Conservation (phyloP, 2,329 filamentous ascomycete species). For the Bipolaris zeicola region DNA sequence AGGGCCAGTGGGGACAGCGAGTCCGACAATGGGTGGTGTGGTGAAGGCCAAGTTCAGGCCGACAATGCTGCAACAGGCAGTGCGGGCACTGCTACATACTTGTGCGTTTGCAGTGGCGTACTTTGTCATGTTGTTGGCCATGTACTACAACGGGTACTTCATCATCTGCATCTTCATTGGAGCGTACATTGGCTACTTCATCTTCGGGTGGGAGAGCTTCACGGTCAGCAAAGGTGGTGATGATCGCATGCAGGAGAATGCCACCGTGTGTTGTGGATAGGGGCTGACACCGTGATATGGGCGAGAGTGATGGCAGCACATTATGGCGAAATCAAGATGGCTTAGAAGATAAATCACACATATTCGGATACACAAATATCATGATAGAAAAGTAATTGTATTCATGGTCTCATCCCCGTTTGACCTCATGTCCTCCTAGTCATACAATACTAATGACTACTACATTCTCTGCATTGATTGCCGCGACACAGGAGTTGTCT, state of each 20-base stretch:
- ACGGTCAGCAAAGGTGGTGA: slow-evolving; percentile 28
- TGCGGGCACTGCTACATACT: slow-evolving; percentile 74
- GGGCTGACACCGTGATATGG: not conserved
- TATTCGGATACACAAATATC: not conserved
- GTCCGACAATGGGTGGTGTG: not conserved
- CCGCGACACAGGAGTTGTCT: not conserved
- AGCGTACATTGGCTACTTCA: slow-evolving; percentile 44
- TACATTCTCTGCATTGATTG: not conserved
- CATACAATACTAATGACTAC: not conserved
- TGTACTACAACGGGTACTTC: slow-evolving; percentile 74
- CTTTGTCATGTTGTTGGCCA: slow-evolving; percentile 75
- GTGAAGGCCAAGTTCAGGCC: slow-evolving; percentile 53
- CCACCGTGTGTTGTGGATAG: slow-evolving; percentile 46
- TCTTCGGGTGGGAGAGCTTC: slow-evolving; percentile 46
- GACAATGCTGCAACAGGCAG: slow-evolving; percentile 68
- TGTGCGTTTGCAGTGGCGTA: slow-evolving; percentile 78
- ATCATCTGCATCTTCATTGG: slow-evolving; percentile 57
- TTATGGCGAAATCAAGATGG: not conserved
- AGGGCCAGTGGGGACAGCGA: slow-evolving; percentile 7
- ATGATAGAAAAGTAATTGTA: not conserved
- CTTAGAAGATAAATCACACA: not conserved
- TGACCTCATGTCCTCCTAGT: not conserved
- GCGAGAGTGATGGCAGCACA: not conserved
- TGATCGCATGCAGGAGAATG: slow-evolving; percentile 43
- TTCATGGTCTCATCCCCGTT: not conserved